Evolutionary conservation across 73 alveolate genomes (phyloP).

Genomic region (Halteria grandinella): DNA sequence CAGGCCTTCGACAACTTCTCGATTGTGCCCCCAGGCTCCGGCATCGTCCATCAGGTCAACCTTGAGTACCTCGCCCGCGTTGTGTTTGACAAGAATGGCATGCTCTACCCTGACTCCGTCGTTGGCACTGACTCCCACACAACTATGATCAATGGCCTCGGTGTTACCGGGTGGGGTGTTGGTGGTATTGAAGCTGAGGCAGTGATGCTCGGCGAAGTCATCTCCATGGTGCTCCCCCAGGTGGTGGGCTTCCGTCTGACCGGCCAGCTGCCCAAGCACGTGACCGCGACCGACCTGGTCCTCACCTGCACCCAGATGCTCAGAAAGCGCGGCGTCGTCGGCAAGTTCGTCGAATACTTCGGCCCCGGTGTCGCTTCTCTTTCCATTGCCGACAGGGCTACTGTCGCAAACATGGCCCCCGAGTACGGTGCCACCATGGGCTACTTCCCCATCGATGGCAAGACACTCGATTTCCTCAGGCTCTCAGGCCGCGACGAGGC

Average conservation of each 20-base stretch:
- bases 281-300: constrained; percentile 91
- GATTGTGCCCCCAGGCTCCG: constrained; percentile 93
- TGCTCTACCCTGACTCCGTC: constrained; percentile 83
- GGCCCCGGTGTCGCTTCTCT: constrained; percentile 85
- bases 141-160: constrained; percentile 93
- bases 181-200: constrained; percentile 96
- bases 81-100: constrained; percentile 74
- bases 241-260: constrained; percentile 87
- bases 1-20: constrained; percentile 84
- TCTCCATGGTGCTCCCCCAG: constrained; percentile 90
- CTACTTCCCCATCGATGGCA: constrained; percentile 86
- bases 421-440: constrained; percentile 94
- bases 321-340: constrained; percentile 95
- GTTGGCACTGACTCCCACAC: constrained; percentile 95
- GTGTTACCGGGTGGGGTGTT: constrained; percentile 94
- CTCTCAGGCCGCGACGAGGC: constrained; percentile 76
- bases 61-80: constrained; percentile 91
- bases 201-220: constrained; percentile 89
- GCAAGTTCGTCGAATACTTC: constrained; percentile 92
- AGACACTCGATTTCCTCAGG: constrained; percentile 73
- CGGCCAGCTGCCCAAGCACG: constrained; percentile 74
- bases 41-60: constrained; percentile 86
- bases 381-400: constrained; percentile 89
- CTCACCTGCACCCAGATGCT: constrained; percentile 80
- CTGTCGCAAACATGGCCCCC: constrained; percentile 91